Evolutionary conservation across 2,329 filamentous ascomycete genomes (phyloP), one percentile per base, ranked within the genome.

Genomic region (Fusarium sororula): DNA sequence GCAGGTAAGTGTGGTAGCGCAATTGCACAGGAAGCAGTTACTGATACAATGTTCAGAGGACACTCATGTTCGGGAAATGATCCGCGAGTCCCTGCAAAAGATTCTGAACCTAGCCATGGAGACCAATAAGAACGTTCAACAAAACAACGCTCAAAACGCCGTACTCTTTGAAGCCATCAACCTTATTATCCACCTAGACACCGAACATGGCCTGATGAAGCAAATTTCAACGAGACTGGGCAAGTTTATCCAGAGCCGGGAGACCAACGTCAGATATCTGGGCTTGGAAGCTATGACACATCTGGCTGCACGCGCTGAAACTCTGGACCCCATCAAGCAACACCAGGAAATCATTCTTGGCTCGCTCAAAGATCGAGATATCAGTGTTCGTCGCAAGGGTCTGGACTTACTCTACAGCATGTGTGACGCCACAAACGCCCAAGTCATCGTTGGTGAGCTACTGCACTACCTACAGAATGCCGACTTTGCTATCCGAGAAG

Each of bases 141-240:
- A 99, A 81, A 99, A 99, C 83, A 99, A 99, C 81, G 96, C 96
- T 1, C 96, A 98, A 80, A 99, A 99, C 80, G 96, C 96, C 1
- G 95, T 99, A 20, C 88, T 99, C 3, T 99, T 99, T 79, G 96
- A 99, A 85, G 97, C 96, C 30, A 99, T 99, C 83, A 98, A 99
- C 81, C 90, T 99, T 50, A 96, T 98, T 77, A 99, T 99, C 75
- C 96, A 99, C 80, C 89, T 99, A 30, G 96, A 98, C 77, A 98
- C 95, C 1, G 96, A 99, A 82, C 93, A 96, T 75, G 93, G 92
- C 28, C 87, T 99, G 60, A 98, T 99, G 95, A 92, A 97, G 79
- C 95, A 98, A 79, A 97, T 99, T 70, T 98, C 96, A 6, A 89
- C 92, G 11, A 91, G 95, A 44, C 86, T 99, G 10, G 96, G 96